Evolutionary conservation across 139 green algal species (phyloP), one percentile per base, ranked within the genome.

Genomic region (Pleodorina starrii): DNA sequence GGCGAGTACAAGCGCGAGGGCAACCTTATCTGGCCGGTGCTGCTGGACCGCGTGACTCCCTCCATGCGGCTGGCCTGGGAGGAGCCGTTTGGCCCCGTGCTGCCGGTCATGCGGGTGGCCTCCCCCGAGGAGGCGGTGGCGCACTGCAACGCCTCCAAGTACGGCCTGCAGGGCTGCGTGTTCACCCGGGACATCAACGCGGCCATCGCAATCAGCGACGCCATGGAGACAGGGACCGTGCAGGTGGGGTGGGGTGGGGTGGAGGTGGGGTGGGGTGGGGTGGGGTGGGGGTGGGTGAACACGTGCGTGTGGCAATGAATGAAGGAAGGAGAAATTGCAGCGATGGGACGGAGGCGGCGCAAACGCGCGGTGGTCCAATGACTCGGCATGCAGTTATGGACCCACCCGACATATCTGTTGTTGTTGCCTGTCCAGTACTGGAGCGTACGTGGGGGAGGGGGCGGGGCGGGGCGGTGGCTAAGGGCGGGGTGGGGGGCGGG

Each of bases 1-100:
- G 81, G 81, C 60, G 59, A 85, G 16, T 99, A 94, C 92, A 94
- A 94, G 57, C 92, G 97, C 0, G 97, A 99, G 90, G 93, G 90
- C 84, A 99, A 99, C 94, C 95, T 99, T 23, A 97, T 99, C 63
- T 98, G 95, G 94, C 98, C 98, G n/a, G 68, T 96, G 57, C 91
- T 99, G 57, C 63, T 99, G 36, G 98, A 99, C 94, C 50, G 97
- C 51, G 97, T 99, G 38, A 98, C 93, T 17, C 69, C 93, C 7
- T 95, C 96, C 83, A 99, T 99, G 97, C 94, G 96, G 43, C 86
- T 99, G 48, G 95, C 96, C 38, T 98, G 97, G 97, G 97, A 99
- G 94, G 97, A 99, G 94, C 98, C 97, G 12, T 99, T 99, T 92
- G 98, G 98, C 7, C 98, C 98, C 14, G 95, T 99, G 60, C 83